Percentiles rank a stretch among this genome's conserved stretches.
phyloP scores from a whole-genome alignment of 192 early-diverging fungal genomes.

The Podila epicladia region DNA sequence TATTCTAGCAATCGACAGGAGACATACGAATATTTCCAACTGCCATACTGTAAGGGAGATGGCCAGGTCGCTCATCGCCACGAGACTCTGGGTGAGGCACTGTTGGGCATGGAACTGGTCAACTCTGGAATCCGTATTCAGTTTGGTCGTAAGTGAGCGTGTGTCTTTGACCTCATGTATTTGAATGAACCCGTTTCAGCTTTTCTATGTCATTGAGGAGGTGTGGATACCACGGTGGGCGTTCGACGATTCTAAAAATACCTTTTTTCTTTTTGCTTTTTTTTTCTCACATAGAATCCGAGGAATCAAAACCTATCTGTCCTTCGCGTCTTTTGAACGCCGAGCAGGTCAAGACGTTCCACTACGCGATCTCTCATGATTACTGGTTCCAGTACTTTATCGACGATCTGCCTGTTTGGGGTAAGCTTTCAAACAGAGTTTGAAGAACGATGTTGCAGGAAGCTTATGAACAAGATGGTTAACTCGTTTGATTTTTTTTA shows the following conservation, averaged over 20 bases:
- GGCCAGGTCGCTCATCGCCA: conserved; percentile 74
- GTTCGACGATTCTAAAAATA: too few relatives aligned
- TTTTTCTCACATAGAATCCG: conserved; percentile 28
- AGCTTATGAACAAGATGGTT: conserved; percentile 24
- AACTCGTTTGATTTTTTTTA: background rate
- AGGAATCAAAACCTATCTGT: conserved; percentile 59
- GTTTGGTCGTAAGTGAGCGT: conserved; percentile 62
- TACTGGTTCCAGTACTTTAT: conserved; percentile 78
- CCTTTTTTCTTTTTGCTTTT: background rate
- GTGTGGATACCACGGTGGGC: too few relatives aligned
- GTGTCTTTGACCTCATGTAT: background rate
- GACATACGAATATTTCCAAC: conserved; percentile 76
- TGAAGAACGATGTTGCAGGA: conserved; percentile 32
- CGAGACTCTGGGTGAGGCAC: conserved; percentile 82
- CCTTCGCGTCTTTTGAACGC: conserved; percentile 41
- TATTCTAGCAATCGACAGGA: conserved; percentile 72
- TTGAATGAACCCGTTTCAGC: background rate
- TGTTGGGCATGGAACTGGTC: conserved; percentile 79
- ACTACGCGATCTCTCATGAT: conserved; percentile 68
- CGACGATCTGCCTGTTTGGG: conserved; percentile 34
- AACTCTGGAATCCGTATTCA: conserved; percentile 75
- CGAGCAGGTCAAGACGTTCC: conserved; percentile 64
- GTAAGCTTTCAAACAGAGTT: conserved; percentile 12
- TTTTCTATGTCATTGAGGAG: background rate
- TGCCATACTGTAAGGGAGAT: conserved; percentile 77